These are phyloP conservation scores for Sapria himalayana DNA, from an alignment of 345 rosid genomes.

Conservation along the genomic window DNA sequence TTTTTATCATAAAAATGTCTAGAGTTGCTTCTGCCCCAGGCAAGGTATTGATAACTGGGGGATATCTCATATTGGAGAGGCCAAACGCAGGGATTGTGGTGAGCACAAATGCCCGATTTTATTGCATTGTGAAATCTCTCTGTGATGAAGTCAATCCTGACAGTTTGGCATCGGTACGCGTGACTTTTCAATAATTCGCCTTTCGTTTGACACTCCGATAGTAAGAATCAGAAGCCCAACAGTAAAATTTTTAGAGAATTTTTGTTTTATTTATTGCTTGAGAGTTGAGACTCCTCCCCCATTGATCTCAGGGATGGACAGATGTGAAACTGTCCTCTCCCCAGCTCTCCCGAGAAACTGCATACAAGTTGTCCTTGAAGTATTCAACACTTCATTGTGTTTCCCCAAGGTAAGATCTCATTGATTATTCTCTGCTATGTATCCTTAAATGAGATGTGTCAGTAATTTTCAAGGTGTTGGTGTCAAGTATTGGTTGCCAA, in stretches of 20 bases:
- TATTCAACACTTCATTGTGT: slow-evolving; percentile 34
- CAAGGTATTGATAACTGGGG: slow-evolving; percentile 88
- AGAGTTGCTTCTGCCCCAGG: slow-evolving; percentile 98
- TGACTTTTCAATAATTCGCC: slow-evolving; percentile 2
- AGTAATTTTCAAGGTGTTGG: slow-evolving; percentile 3
- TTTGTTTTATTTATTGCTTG: too few relatives aligned
- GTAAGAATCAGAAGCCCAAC: too few relatives aligned
- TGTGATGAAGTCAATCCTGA: slow-evolving; percentile 41
- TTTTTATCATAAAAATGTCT: too few relatives aligned
- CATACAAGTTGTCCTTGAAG: slow-evolving; percentile 50
- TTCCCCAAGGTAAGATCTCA: slow-evolving; percentile 45
- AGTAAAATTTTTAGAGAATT: too few relatives aligned
- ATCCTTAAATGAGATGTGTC: background rate
- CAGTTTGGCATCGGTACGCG: slow-evolving; percentile 74
- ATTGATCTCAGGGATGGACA: slow-evolving; percentile 37
- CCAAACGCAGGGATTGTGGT: slow-evolving; percentile 84
- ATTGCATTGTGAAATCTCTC: slow-evolving; percentile 68
- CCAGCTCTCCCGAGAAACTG: slow-evolving; percentile 73
- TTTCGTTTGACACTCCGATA: too few relatives aligned
- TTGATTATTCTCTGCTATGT: background rate
- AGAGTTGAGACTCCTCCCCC: slow-evolving; percentile 2
- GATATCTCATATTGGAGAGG: slow-evolving; percentile 79
- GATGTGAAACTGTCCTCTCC: slow-evolving; percentile 86
- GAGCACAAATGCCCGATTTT: slow-evolving; percentile 87
- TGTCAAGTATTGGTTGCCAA: slow-evolving; percentile 3